Evolutionary conservation across 495 filamentous ascomycete species (phyloP), one percentile per base, ranked within the genome.

Genomic region (Immersiella caudata): DNA sequence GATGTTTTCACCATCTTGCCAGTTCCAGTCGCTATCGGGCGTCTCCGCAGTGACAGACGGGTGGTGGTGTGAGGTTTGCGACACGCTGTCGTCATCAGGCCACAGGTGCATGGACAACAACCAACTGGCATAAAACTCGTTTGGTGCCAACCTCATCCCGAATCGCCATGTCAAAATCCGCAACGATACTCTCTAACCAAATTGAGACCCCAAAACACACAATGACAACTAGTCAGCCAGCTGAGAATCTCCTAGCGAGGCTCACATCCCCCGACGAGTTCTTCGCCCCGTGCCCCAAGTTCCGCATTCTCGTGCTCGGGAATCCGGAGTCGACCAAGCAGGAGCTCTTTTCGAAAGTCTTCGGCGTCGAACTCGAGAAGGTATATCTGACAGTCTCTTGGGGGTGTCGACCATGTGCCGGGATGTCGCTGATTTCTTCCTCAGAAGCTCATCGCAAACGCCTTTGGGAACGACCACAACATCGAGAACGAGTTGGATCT

Each of bases 301-400:
- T 76, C 26, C 65, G 74, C 1, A 63, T 76, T n/a, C 35, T 74
- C 52, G 73, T 76, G 3, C 60, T 76, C 0, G 72, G 74, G 22
- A 76, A 69, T 49, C 72, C 70, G 1, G 74, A 76, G 21, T 68
- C 73, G 20, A 75, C 74, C 20, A 76, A 76, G 60, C 72, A 73
- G 55, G 70, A 74, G 25, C 60, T 76, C 1, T 71, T 76, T 60
- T 68, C 72, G 27, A 68, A 63, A 24, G 51, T 75, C 0, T 76
- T 76, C 51, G 72, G 74, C 14, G 68, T 74, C 21, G 71, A 74
- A 20, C 72, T 74, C 6, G 70, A 71, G 14, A 76, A 75, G 63
- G 72, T 73, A 25, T 0, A 52, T 56, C n/a, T 26, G 22, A 6
- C 7, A 11, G 8, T 16, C 50, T 22, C 16, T 20, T 33, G 6